Base-by-base conservation (phyloP, 164 flowering plant genomes). In the Sedum album region DNA sequence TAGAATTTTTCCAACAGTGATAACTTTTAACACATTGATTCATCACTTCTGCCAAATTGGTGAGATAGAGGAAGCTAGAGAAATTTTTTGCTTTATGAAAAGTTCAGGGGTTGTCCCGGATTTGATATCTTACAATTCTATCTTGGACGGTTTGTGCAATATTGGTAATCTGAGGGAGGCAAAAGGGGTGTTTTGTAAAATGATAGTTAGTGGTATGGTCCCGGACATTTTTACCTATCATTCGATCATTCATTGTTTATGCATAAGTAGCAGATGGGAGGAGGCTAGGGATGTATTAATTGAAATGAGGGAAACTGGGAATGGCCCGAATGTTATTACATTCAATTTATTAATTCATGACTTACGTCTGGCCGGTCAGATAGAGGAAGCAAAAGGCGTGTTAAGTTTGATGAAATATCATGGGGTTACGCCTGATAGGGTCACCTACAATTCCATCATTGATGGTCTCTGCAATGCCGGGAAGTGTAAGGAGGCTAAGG, bases 1-100 rank as follows among this genome's bases (percentile, higher is more conserved):
- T 30, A 80, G 79, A 35, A 38, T 76, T 49, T 66, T 9, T 66
- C 88, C 91, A 13, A 76, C 72, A 0, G 44, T 79, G 18, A 55
- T 55, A 55, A 55, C 61, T 0, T 55, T 55, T 18, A 55, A 55
- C 26, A 55, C 61, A 55, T 25, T 55, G 61, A 55, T 55, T 55
- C 61, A 55, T 26, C 61, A 55, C 31, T 55, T 55, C 17, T 55
- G 61, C 6, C 61, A 26, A 55, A 11, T 13, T 17, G 61, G 61
- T 21, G 31, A 26, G 5, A 4, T 55, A 55, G 61, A 55, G 31
- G 31, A 26, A 55, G 61, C 61, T 2, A 55, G 26, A 26, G 31
- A 28, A 25, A 26, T 26, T 26, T 26, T 55, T 55, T 55, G 61
- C 18, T 10, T 26, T 4, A 55, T 55, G 61, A 26, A 11, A 17